These are phyloP conservation scores for Ogataea wickerhamii DNA, from an alignment of 805 yeast genomes.

Conservation along the genomic window DNA sequence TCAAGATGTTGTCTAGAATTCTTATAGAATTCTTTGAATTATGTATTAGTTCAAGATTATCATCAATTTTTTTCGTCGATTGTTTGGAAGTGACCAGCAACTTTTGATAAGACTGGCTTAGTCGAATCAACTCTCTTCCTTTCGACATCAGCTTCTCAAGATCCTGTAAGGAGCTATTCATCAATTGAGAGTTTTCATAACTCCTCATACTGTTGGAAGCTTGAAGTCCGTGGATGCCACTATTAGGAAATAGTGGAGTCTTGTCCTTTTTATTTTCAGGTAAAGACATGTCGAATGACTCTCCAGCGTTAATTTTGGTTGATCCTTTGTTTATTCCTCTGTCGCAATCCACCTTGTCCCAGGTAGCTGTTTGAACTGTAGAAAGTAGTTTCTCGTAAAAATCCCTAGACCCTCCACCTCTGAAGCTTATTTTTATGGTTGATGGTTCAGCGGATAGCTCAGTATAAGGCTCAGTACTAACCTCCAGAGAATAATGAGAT, in stretches of 20 bases:
- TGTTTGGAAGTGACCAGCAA: slow-evolving; percentile 17
- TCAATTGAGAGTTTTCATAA: slow-evolving; percentile 53
- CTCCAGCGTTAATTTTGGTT: slow-evolving; percentile 14
- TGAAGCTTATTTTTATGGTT: slow-evolving; percentile 66
- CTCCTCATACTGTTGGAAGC: slow-evolving; percentile 51
- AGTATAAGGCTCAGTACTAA: slow-evolving; percentile 12
- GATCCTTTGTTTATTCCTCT: slow-evolving; percentile 36
- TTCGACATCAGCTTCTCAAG: slow-evolving; percentile 72
- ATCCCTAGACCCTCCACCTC: slow-evolving; percentile 59
- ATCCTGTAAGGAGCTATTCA: slow-evolving; percentile 71
- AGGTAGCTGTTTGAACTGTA: slow-evolving; percentile 46
- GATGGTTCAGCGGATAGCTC: slow-evolving; percentile 23
- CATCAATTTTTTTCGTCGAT: slow-evolving; percentile 18
- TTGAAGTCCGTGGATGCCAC: slow-evolving; percentile 74
- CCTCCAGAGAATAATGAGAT: slow-evolving; percentile 4
- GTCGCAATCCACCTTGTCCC: slow-evolving; percentile 35
- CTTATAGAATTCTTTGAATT: slow-evolving; percentile 29
- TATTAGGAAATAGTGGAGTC: slow-evolving; percentile 15
- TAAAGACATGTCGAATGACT: neutral
- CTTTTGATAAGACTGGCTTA: slow-evolving; percentile 46
- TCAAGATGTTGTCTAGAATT: slow-evolving; percentile 27
- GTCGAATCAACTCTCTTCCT: slow-evolving; percentile 64
- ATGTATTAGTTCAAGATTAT: slow-evolving; percentile 25
- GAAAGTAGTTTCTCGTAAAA: slow-evolving; percentile 47
- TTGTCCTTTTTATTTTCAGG: neutral